Conservation (phyloP, 2,329 filamentous ascomycete genomes). For the Epichloe baconii region DNA sequence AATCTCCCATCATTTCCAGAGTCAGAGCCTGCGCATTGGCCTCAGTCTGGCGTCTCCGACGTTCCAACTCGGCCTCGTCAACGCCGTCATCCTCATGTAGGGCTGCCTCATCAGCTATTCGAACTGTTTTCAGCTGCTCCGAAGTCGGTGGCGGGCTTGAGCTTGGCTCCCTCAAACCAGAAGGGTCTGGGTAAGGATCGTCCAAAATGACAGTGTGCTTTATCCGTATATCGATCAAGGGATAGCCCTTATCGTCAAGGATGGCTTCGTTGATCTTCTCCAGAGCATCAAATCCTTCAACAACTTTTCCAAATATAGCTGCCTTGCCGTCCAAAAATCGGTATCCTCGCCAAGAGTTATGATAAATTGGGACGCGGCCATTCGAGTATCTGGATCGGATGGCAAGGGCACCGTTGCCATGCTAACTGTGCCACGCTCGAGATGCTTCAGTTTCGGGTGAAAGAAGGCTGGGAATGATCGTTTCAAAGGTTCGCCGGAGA, state of each 20-base stretch:
- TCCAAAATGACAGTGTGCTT: slow-evolving; percentile 86
- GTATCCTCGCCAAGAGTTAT: slow-evolving; percentile 82
- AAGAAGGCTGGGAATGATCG: slow-evolving; percentile 76
- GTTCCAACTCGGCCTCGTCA: slow-evolving; percentile 72
- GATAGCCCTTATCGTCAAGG: slow-evolving; percentile 71
- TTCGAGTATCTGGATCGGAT: slow-evolving; percentile 63
- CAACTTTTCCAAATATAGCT: slow-evolving; percentile 89
- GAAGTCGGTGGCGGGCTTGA: slow-evolving; percentile 70
- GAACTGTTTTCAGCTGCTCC: slow-evolving; percentile 78
- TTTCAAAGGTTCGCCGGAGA: slow-evolving; percentile 53
- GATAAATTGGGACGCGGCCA: slow-evolving; percentile 87
- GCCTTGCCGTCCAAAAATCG: slow-evolving; percentile 87
- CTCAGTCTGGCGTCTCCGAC: slow-evolving; percentile 71
- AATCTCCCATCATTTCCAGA: slow-evolving; percentile 92
- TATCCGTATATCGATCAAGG: slow-evolving; percentile 87
- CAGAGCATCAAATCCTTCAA: slow-evolving; percentile 86
- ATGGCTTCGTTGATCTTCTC: slow-evolving; percentile 90
- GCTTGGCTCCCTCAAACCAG: slow-evolving; percentile 61
- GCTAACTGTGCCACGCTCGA: slow-evolving; percentile 82
- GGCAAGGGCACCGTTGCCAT: slow-evolving; percentile 83
- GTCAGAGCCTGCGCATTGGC: slow-evolving; percentile 89
- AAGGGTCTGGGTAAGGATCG: slow-evolving; percentile 78
- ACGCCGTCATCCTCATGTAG: slow-evolving; percentile 56
- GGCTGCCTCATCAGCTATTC: slow-evolving; percentile 81
- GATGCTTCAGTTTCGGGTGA: slow-evolving; percentile 76